These are phyloP conservation scores for Pseudofabraea citricarpa DNA, from an alignment of 2,329 filamentous ascomycete species.

Conservation along the genomic window DNA sequence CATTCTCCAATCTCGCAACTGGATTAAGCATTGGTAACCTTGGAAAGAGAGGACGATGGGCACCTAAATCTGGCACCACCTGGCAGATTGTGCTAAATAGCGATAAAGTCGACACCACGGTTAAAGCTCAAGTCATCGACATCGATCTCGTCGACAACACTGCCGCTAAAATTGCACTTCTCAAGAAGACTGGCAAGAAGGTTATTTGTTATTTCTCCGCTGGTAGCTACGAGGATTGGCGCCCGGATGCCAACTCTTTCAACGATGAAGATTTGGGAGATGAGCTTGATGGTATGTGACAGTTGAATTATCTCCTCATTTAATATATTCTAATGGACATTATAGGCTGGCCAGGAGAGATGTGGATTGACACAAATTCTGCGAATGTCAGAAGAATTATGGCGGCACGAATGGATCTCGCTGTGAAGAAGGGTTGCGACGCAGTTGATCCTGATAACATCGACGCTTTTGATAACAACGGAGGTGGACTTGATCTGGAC, in stretches of 20 bases:
- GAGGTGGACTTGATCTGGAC: constrained; percentile 57
- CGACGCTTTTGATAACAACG: constrained; percentile 55
- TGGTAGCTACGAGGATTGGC: constrained; percentile 60
- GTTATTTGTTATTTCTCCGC: constrained; percentile 73
- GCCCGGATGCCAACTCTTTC: constrained; percentile 51
- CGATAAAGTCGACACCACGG: neutral
- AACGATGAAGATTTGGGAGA: constrained; percentile 46
- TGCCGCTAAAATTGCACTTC: constrained; percentile 35
- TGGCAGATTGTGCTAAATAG: neutral
- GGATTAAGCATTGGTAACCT: too few relatives aligned
- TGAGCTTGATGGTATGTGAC: too few relatives aligned
- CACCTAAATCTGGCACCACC: neutral
- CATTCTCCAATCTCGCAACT: too few relatives aligned
- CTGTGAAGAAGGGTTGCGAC: constrained; percentile 56
- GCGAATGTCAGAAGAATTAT: constrained; percentile 56
- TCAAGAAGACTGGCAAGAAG: constrained; percentile 47
- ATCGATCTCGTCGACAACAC: constrained; percentile 54
- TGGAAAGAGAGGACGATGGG: too few relatives aligned
- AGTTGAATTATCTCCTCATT: too few relatives aligned
- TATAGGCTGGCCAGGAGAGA: constrained; percentile 62
- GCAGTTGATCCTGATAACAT: constrained; percentile 67
- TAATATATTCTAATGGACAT: too few relatives aligned
- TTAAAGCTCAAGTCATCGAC: constrained; percentile 32
- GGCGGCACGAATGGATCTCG: constrained; percentile 51
- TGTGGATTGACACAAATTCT: constrained; percentile 57